Percentiles rank a stretch among this genome's conserved stretches.
phyloP scores from a whole-genome alignment of 192 early-diverging fungal species.

The Paraglomus brasilianum region DNA sequence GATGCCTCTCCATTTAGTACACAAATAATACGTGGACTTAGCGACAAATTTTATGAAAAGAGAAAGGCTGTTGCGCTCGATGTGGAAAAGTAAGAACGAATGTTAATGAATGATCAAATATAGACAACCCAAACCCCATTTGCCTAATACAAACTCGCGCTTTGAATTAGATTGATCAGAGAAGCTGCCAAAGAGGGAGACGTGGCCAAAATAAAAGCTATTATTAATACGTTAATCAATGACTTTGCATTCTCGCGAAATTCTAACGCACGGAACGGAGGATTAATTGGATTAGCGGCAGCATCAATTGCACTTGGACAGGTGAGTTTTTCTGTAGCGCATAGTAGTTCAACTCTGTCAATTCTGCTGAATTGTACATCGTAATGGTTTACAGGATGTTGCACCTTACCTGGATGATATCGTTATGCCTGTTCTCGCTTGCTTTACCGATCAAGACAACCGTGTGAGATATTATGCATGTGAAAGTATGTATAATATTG shows the following conservation, averaged over 20 bases:
- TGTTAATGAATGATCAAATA: conserved; percentile 1
- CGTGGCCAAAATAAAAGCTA: conserved; percentile 58
- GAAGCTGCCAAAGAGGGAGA: conserved; percentile 58
- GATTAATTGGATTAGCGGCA: conserved; percentile 89
- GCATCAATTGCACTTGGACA: conserved; percentile 82
- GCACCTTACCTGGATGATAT: conserved; percentile 70
- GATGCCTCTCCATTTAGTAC: conserved; percentile 32
- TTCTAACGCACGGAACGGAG: conserved; percentile 88
- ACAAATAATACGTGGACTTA: conserved; percentile 71
- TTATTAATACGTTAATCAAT: conserved; percentile 76
- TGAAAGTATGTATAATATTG: conserved; percentile 98
- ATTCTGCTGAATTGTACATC: background rate
- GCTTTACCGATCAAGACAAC: conserved; percentile 88
- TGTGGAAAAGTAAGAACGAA: conserved; percentile 68
- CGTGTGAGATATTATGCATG: conserved; percentile 98
- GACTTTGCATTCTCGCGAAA: conserved; percentile 88
- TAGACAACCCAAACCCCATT: background rate
- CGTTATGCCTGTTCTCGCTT: conserved; percentile 91
- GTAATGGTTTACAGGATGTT: conserved; percentile 45
- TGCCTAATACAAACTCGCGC: background rate
- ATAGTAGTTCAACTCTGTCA: background rate
- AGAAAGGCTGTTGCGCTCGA: conserved; percentile 89
- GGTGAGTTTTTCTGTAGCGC: conserved; percentile 39
- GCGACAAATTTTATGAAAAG: conserved; percentile 93
- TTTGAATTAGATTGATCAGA: conserved; percentile 54